These are phyloP conservation scores for Plantago lanceolata DNA, from an alignment of 305 asterid species.

Conservation along the genomic window DNA sequence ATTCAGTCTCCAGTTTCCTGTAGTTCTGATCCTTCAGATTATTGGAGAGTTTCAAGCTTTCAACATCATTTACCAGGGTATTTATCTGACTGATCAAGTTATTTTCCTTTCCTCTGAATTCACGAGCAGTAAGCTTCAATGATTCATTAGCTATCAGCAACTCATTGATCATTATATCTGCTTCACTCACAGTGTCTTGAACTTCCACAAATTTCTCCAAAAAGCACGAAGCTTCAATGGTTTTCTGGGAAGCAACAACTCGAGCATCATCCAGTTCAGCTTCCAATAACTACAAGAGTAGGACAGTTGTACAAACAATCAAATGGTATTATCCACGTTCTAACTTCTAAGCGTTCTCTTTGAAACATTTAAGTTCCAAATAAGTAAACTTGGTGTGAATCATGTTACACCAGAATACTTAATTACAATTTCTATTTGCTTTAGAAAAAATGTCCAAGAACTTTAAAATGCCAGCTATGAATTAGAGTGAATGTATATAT, in stretches of 20 bases:
- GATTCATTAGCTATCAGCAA: slow-evolving; percentile 84
- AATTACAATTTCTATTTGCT: too few species aligned
- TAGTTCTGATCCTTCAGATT: slow-evolving; percentile 47
- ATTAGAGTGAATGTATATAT: too few species aligned
- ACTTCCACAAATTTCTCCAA: slow-evolving; percentile 87
- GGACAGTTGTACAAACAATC: too few species aligned
- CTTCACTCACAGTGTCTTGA: slow-evolving; percentile 83
- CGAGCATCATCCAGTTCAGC: slow-evolving; percentile 80
- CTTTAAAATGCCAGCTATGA: too few species aligned
- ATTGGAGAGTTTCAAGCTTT: slow-evolving; percentile 51
- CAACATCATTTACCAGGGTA: slow-evolving; percentile 44
- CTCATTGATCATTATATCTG: slow-evolving; percentile 86
- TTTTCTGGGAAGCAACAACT: slow-evolving; percentile 68
- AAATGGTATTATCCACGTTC: too few species aligned
- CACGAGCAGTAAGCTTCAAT: slow-evolving; percentile 60
- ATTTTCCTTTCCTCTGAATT: slow-evolving; percentile 48
- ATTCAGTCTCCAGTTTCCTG: slow-evolving; percentile 45
- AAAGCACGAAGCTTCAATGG: slow-evolving; percentile 76
- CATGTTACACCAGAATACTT: too few species aligned
- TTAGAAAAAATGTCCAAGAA: too few species aligned
- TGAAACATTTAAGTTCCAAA: too few species aligned
- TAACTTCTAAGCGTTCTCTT: too few species aligned
- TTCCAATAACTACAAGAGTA: slow-evolving; percentile 59
- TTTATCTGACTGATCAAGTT: slow-evolving; percentile 40
- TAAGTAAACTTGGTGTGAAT: too few species aligned